These are phyloP conservation scores for Fagopyrum tataricum DNA, from an alignment of 148 eudicot species.

Conservation along the genomic window DNA sequence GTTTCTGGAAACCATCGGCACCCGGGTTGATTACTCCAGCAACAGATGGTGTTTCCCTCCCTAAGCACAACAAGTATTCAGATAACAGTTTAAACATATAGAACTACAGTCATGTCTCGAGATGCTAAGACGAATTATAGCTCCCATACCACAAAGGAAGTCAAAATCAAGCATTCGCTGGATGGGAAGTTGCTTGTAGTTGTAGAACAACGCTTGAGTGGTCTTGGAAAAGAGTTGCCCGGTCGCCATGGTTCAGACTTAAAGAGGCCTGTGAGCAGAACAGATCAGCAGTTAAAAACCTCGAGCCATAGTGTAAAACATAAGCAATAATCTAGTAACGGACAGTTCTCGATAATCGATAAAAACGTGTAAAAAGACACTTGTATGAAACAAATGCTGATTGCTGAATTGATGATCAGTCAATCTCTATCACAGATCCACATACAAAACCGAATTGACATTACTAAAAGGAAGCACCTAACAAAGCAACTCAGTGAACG, in stretches of 20 bases:
- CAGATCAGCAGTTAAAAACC: not conserved
- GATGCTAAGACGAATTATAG: not conserved
- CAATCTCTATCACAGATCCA: not conserved
- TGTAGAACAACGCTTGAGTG: conserved; percentile 93
- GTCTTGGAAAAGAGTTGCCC: conserved; percentile 93
- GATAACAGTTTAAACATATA: not conserved
- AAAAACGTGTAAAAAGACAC: too few species aligned
- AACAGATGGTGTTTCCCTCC: conserved; percentile 98
- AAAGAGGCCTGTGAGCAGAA: conserved; percentile 26
- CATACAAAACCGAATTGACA: not conserved
- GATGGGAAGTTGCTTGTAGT: conserved; percentile 87
- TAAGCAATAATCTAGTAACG: not conserved
- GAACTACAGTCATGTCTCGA: not conserved
- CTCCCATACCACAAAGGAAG: conserved; percentile 80
- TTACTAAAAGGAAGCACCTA: not conserved
- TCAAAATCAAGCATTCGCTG: conserved; percentile 99
- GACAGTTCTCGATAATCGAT: not conserved
- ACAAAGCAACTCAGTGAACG: not conserved
- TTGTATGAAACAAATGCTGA: not conserved
- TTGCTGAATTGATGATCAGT: not conserved
- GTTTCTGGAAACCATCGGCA: conserved; percentile 92
- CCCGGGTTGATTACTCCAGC: conserved; percentile 97
- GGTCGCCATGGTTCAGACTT: conserved; percentile 60
- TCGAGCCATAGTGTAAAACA: not conserved
- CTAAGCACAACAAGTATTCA: conserved; percentile 21